phyloP scores from a whole-genome alignment of 225 moss, liverwort and hornwort species.

The Climacium dendroides region DNA sequence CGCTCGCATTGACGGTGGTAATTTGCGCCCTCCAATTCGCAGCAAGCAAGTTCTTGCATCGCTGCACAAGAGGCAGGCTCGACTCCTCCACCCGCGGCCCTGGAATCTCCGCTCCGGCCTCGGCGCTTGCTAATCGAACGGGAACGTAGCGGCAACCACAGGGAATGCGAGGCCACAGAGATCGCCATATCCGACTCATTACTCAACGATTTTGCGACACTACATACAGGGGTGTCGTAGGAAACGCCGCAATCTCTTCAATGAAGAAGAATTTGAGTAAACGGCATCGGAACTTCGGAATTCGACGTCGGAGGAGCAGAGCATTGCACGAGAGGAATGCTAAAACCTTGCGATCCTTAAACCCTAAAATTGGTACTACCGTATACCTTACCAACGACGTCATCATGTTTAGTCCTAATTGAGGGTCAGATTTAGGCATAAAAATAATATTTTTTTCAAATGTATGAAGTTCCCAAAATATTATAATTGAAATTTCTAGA shows the following conservation, averaged over 20 bases:
- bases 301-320: neutral
- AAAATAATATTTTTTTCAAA: neutral
- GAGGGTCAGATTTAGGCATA: neutral
- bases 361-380: neutral
- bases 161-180: slow-evolving; percentile 4
- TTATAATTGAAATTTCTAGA: too few species aligned
- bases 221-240: neutral
- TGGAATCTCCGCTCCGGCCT: neutral
- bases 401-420: too few species aligned
- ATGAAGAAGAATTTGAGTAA: neutral
- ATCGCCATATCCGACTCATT: slow-evolving; percentile 24
- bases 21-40: slow-evolving; percentile 83
- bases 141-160: neutral
- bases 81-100: slow-evolving; percentile 41
- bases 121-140: neutral
- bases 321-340: neutral
- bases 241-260: neutral
- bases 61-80: slow-evolving; percentile 60
- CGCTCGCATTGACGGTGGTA: slow-evolving; percentile 40
- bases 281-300: neutral
- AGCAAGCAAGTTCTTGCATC: slow-evolving; percentile 72
- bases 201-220: neutral
- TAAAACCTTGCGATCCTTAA: neutral
- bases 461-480: neutral
- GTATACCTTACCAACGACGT: neutral